Conservation (phyloP, 768 basidiomycete species). For the Mycena maculata region DNA sequence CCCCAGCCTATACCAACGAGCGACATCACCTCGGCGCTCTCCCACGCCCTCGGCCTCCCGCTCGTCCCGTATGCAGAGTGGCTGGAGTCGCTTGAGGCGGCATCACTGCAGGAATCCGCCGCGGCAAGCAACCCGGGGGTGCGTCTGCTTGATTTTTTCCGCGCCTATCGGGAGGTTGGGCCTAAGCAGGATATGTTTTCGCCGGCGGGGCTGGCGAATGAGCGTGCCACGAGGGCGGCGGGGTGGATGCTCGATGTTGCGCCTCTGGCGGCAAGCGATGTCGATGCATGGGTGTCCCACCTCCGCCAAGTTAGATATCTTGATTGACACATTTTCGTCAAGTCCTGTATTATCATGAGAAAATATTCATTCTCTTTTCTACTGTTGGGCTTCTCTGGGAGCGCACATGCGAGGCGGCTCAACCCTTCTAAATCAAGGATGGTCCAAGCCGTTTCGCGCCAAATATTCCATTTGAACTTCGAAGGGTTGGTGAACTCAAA, state of each 20-base stretch:
- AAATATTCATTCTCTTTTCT: no score
- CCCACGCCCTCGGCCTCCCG: slow-evolving; percentile 40
- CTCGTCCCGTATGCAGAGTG: slow-evolving; percentile 47
- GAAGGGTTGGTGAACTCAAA: no score
- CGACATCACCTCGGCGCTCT: slow-evolving; percentile 33
- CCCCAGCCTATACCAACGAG: slow-evolving; percentile 42
- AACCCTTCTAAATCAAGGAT: no score
- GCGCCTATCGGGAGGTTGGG: slow-evolving; percentile 5
- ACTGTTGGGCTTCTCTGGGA: no score
- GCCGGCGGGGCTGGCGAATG: background rate
- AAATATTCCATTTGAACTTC: no score
- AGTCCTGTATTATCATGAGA: no score
- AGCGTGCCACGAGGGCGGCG: background rate
- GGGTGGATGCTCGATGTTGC: background rate
- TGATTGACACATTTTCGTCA: no score
- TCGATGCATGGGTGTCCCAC: background rate
- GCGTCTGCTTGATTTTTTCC: slow-evolving; percentile 45
- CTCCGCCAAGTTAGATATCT: slow-evolving; percentile 1
- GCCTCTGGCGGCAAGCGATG: slow-evolving; percentile 1
- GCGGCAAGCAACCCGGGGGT: slow-evolving; percentile 40
- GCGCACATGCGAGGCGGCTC: no score
- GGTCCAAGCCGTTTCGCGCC: no score
- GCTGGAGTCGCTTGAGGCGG: slow-evolving; percentile 42
- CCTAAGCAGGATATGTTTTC: background rate
- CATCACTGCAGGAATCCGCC: background rate